These are phyloP conservation scores for Neurospora africana DNA, from an alignment of 495 filamentous ascomycete genomes.

Conservation along the genomic window DNA sequence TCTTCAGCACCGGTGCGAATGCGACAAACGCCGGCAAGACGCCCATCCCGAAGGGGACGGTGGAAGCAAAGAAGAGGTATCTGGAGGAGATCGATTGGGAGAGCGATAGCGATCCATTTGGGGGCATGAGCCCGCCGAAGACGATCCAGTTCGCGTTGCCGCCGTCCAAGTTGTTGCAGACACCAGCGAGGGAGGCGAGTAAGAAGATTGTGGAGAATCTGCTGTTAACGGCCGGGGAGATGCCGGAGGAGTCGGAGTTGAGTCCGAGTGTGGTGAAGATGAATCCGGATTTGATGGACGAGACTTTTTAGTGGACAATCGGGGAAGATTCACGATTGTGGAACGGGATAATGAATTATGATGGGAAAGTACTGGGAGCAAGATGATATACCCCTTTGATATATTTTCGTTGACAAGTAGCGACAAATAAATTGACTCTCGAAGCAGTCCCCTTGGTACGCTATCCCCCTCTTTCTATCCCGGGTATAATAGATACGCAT, in stretches of 20 bases:
- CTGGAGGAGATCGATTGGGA: slow-evolving; percentile 53
- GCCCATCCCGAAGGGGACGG: background rate
- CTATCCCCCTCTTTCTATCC: background rate
- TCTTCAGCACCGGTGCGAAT: slow-evolving; percentile 13
- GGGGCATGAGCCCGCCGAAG: slow-evolving; percentile 80
- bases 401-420: background rate
- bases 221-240: slow-evolving; percentile 73
- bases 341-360: background rate
- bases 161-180: slow-evolving; percentile 76
- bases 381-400: background rate
- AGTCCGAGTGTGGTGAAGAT: slow-evolving; percentile 69
- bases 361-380: background rate
- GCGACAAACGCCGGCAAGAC: background rate
- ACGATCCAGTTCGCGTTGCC: slow-evolving; percentile 96
- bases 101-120: slow-evolving; percentile 51
- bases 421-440: too few relatives aligned
- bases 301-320: slow-evolving; percentile 46
- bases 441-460: background rate
- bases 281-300: slow-evolving; percentile 53
- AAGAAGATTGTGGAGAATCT: slow-evolving; percentile 88
- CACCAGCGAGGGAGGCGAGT: slow-evolving; percentile 89
- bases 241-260: slow-evolving; percentile 46
- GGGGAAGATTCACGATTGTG: too few relatives aligned
- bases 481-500: background rate
- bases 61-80: slow-evolving; percentile 25